Base-by-base conservation (phyloP, 441 rosid species). In the Isatis lusitanica region DNA sequence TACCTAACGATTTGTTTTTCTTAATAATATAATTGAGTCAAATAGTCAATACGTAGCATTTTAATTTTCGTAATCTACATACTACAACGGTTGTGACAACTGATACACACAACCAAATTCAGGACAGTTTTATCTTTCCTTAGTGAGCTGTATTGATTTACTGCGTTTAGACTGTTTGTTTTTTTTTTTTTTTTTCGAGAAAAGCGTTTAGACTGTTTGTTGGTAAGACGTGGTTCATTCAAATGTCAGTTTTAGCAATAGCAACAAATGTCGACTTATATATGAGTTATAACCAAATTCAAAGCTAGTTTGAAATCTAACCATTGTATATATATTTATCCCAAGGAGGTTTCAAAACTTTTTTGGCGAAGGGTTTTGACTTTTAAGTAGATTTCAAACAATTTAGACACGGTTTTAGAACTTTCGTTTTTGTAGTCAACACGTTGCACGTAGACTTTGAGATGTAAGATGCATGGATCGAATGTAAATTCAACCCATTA, bases 391-490 rank as follows among this genome's bases (percentile, higher is more conserved):
- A 33, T 7, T 36, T 59, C 15, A 39, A 59, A 69, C 15, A 51
- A 18, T 43, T 18, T 31, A n/a, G 9, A 52, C 63, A 62, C 62
- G 44, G 68, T 40, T 73, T 16, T 31, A 53, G 4, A 53, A 35
- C 18, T 33, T 72, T 52, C 4, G 9, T 4, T 55, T 26, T 63
- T 17, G 1, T 6, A 24, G 58, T 73, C 76, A 33, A 55, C 71
- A 55, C 58, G 39, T 63, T 52, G 28, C 18, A 12, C 24, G 68
- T 52, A 42, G 63, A 71, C 63, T 63, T 42, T 42, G 56, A 33
- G 18, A 42, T 53, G 30, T 33, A 38, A 51, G 11, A 63, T 42
- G 40, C 33, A 40, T 63, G n/a, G 33, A n/a, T 61, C 52, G 9
- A 16, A 42, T 11, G 40, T 60, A 38, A 40, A 40, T 62, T n/a